Evolutionary conservation across 805 yeast genomes (phyloP).

Genomic region (Candida cerambycidarum): DNA sequence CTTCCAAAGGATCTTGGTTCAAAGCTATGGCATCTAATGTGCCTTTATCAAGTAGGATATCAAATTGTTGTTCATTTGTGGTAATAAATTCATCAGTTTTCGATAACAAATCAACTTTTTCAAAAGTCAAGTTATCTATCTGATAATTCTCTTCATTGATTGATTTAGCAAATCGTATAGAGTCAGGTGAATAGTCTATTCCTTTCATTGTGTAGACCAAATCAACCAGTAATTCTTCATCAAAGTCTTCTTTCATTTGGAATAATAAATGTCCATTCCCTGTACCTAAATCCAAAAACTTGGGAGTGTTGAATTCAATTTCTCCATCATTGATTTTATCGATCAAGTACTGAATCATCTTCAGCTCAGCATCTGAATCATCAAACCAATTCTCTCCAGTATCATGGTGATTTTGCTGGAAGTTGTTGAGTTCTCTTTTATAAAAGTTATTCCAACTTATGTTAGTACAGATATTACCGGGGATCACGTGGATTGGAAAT

Average conservation of each 20-base stretch:
- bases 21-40: slow-evolving; percentile 96
- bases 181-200: slow-evolving; percentile 79
- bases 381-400: slow-evolving; percentile 97
- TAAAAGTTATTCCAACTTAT: slow-evolving; percentile 88
- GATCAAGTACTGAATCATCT: slow-evolving; percentile 70
- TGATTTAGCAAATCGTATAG: slow-evolving; percentile 70
- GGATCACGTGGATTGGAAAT: neutral
- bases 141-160: slow-evolving; percentile 47
- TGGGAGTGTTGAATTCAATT: slow-evolving; percentile 24
- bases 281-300: slow-evolving; percentile 83
- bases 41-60: slow-evolving; percentile 87
- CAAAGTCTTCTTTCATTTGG: slow-evolving; percentile 62
- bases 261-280: slow-evolving; percentile 93
- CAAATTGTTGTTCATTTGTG: slow-evolving; percentile 47
- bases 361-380: slow-evolving; percentile 89
- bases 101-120: slow-evolving; percentile 67
- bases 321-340: slow-evolving; percentile 43
- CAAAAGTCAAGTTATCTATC: slow-evolving; percentile 49
- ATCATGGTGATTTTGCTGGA: slow-evolving; percentile 71
- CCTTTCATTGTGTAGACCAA: slow-evolving; percentile 45
- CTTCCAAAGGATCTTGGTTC: slow-evolving; percentile 51
- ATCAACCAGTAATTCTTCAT: slow-evolving; percentile 29
- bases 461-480: slow-evolving; percentile 24
- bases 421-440: slow-evolving; percentile 68
- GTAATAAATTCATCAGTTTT: slow-evolving; percentile 36